These are phyloP conservation scores for Cichorium intybus DNA, from an alignment of 140 eudicot species.

Conservation along the genomic window DNA sequence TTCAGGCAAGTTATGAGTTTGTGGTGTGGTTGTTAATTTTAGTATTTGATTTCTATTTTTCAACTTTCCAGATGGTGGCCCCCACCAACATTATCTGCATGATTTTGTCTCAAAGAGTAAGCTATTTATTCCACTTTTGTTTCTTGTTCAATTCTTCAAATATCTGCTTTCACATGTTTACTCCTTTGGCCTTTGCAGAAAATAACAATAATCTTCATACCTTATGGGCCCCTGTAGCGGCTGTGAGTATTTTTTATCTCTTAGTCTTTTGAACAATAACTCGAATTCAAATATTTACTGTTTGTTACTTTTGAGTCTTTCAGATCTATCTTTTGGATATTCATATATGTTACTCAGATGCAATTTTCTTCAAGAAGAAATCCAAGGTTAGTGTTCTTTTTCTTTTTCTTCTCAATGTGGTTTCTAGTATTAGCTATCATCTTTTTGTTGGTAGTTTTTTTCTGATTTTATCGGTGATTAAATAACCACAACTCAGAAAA, in stretches of 20 bases:
- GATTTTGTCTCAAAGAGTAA: constrained; percentile 84
- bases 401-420: too few relatives aligned
- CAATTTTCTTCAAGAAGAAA: too few relatives aligned
- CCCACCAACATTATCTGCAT: constrained; percentile 89
- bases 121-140: constrained; percentile 11
- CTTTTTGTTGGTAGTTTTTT: too few relatives aligned
- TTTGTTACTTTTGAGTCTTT: constrained; percentile 2
- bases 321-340: constrained; percentile 97
- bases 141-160: too few relatives aligned
- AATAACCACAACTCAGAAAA: too few relatives aligned
- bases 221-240: constrained; percentile 96
- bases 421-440: too few relatives aligned
- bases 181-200: constrained; percentile 42
- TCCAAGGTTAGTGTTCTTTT: too few relatives aligned
- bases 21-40: background rate
- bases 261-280: background rate
- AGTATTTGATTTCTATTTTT: constrained; percentile 11
- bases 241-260: constrained; percentile 88
- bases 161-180: background rate
- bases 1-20: constrained; percentile 82
- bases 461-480: too few relatives aligned
- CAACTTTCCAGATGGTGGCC: constrained; percentile 64
- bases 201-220: constrained; percentile 70
- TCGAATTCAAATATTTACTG: background rate
- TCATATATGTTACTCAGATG: constrained; percentile 87